Percentiles rank a stretch among this genome's conserved stretches.
These are phyloP conservation scores for Panicum virgatum DNA, from an alignment of 202 grass and related monocot species.

Conservation along the genomic window DNA sequence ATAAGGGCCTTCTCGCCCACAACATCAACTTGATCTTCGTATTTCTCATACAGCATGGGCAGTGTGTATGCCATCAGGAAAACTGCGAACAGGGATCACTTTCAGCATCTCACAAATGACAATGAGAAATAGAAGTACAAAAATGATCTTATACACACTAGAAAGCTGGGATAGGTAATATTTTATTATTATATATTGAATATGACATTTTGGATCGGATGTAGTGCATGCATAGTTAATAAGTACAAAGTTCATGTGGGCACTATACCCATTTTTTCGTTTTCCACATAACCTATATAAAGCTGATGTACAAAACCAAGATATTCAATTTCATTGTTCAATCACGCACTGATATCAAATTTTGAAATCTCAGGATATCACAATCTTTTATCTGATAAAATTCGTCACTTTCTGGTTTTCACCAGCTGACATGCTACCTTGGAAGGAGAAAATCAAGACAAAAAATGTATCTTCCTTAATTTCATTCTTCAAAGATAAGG, in stretches of 20 bases:
- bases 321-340: not conserved
- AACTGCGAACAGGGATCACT: conserved; percentile 37
- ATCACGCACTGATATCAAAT: not conserved
- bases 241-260: not conserved
- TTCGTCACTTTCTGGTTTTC: not conserved
- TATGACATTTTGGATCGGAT: not conserved
- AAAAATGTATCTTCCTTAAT: not conserved
- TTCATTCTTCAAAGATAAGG: not conserved
- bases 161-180: too few relatives aligned
- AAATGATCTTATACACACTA: too few relatives aligned
- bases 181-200: not conserved
- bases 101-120: not conserved
- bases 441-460: not conserved
- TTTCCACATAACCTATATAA: not conserved
- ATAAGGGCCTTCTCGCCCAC: conserved; percentile 60
- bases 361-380: not conserved
- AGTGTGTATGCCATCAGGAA: conserved; percentile 67
- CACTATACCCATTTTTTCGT: not conserved
- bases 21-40: conserved; percentile 69
- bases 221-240: not conserved
- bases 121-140: not conserved
- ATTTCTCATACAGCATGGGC: conserved; percentile 78
- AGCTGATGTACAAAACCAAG: not conserved
- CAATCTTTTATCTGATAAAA: not conserved
- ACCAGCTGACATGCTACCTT: not conserved